phyloP scores from a whole-genome alignment of 2,329 filamentous ascomycete genomes.

The Trichoderma sp. region DNA sequence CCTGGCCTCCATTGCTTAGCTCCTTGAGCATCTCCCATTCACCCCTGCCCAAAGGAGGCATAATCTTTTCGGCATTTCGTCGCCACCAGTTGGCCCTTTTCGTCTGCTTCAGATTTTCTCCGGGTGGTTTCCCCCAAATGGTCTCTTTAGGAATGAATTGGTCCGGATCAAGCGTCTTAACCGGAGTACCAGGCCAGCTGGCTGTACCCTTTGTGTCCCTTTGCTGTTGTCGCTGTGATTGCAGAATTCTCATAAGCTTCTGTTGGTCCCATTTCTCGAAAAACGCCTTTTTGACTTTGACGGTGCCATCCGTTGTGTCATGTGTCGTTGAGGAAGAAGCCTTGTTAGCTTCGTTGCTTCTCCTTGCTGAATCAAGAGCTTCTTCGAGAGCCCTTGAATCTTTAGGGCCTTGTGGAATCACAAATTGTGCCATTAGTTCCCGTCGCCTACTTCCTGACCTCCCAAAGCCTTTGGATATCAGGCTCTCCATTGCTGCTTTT shows the following conservation, averaged over 20 bases:
- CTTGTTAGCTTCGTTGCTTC: background rate
- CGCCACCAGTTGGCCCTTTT: conserved; percentile 51
- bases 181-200: conserved; percentile 27
- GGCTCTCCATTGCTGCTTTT: conserved; percentile 42
- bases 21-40: conserved; percentile 57
- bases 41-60: conserved; percentile 52
- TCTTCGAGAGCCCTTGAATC: conserved; percentile 43
- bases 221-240: conserved; percentile 42
- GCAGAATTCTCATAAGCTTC: conserved; percentile 44
- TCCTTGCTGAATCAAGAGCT: conserved; percentile 23
- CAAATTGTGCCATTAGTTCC: conserved; percentile 43
- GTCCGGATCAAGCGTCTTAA: conserved; percentile 37
- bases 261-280: conserved; percentile 50
- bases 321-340: background rate
- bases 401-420: conserved; percentile 36
- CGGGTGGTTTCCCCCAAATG: conserved; percentile 49
- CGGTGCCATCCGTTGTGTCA: background rate
- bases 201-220: conserved; percentile 23
- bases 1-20: conserved; percentile 44
- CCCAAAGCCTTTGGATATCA: conserved; percentile 53
- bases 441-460: conserved; percentile 52
- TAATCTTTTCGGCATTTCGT: conserved; percentile 42
- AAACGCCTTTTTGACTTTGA: conserved; percentile 32
- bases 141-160: conserved; percentile 42
- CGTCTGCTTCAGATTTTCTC: conserved; percentile 39